phyloP scores from a whole-genome alignment of 2,329 filamentous ascomycete genomes.

The Phaeosphaeriaceae sp. region DNA sequence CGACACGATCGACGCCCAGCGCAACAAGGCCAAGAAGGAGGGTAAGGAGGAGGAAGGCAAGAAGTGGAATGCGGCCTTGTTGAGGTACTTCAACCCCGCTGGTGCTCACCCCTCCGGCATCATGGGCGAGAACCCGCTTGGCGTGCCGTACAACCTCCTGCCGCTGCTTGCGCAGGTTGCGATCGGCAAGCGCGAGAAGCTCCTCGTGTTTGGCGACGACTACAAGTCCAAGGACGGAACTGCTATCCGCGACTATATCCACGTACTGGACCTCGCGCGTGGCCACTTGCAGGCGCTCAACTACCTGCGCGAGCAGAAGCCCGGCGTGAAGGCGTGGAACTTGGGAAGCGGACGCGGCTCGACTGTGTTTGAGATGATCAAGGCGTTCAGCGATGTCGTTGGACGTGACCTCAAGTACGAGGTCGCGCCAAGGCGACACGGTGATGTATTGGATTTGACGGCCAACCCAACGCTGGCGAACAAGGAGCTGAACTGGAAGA shows the following conservation, averaged over 20 bases:
- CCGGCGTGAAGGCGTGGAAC: conserved; percentile 96
- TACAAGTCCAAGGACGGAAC: conserved; percentile 91
- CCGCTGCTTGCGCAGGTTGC: conserved; percentile 95
- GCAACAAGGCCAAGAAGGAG: conserved; percentile 80
- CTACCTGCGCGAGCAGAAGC: conserved; percentile 82
- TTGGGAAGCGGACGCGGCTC: conserved; percentile 91
- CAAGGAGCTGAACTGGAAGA: conserved; percentile 90
- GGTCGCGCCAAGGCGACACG: conserved; percentile 79
- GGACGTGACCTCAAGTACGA: conserved; percentile 87
- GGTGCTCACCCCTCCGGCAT: conserved; percentile 93
- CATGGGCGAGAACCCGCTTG: conserved; percentile 98
- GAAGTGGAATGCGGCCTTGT: conserved; percentile 89
- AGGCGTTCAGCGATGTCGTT: conserved; percentile 87
- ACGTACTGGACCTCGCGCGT: conserved; percentile 86
- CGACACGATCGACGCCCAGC: conserved; percentile 86
- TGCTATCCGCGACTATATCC: conserved; percentile 97
- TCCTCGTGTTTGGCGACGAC: conserved; percentile 94
- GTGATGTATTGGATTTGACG: conserved; percentile 93
- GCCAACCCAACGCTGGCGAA: conserved; percentile 89
- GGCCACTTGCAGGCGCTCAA: conserved; percentile 90
- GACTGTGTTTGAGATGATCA: conserved; percentile 97
- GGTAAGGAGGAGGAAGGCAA: conserved; percentile 68
- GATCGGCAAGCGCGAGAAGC: conserved; percentile 91
- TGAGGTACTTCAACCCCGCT: conserved; percentile 98
- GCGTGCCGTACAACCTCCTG: conserved; percentile 93